Base-by-base conservation (phyloP, 2,329 filamentous ascomycete species). In the Verticillium dahliae region DNA sequence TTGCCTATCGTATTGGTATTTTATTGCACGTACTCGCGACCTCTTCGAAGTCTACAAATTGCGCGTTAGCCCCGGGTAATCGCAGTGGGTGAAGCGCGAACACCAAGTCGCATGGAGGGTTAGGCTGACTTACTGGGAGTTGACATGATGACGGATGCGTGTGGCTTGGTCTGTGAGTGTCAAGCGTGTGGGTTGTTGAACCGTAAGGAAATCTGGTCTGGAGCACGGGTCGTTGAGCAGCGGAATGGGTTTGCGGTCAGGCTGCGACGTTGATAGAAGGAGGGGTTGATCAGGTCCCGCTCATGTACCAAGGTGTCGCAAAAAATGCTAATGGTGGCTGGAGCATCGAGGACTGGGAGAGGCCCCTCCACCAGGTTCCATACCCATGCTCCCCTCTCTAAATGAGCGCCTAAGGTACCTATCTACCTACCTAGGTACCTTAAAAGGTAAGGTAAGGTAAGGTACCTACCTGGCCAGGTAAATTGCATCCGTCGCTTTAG, bases 21-120 rank as follows among this genome's bases (percentile, higher is more conserved):
- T 41, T 59, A n/a, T 34, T 10, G n/a, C 33, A 77, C 79, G 67
- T 76, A 82, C 80, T 79, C 67, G 79, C 80, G 70, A 82, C 67
- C 7, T 72, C 73, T 68, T 80, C 76, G 67, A 77, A 79, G 69
- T 78, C 78, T 79, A 63, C 56, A 50, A 50, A 58, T 62, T 7
- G 22, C 10, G 7, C 22, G 45, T 52, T 52, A 52, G 45, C 45
- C 3, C 22, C 18, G 22, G n/a, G 39, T 15, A 52, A 18, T 1
- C 45, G 45, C 45, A 10, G 7, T 11, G 11, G 14, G 15, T 9
- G 13, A n/a, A n/a, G 45, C 45, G 45, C 45, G 10, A 7, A 22
- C n/a, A 18, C 45, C 7, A 6, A 18, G 45, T 18, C 45, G 13
- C n/a, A 18, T 31, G 27, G 45, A 52, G 59, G 37, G 57, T 59